These are phyloP conservation scores for Arachis hypogaea DNA, from an alignment of 306 rosid genomes.

Conservation along the genomic window DNA sequence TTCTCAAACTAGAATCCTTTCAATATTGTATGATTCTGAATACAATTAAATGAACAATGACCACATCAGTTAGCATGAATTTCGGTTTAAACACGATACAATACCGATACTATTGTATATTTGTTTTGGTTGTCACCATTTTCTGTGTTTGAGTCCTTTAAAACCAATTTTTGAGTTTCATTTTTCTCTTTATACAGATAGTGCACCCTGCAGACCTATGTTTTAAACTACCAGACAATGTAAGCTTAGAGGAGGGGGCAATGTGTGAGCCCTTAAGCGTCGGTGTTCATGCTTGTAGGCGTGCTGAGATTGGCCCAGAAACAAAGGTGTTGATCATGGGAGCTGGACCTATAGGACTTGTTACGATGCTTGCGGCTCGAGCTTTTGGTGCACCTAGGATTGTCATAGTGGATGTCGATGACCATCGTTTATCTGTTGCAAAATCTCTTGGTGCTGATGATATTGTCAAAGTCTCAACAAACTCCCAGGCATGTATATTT, in stretches of 20 bases:
- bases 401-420: conserved; percentile 76
- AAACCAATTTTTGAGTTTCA: conserved; percentile 27
- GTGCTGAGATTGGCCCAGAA: conserved; percentile 84
- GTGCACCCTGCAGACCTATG: conserved; percentile 93
- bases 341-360: conserved; percentile 96
- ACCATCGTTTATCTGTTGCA: conserved; percentile 77
- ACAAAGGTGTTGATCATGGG: conserved; percentile 83
- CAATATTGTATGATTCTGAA: neutral
- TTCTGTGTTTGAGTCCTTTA: neutral
- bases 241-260: conserved; percentile 94
- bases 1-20: conserved; percentile 29
- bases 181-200: conserved; percentile 48
- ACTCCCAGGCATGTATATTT: conserved; percentile 51
- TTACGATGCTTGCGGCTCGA: conserved; percentile 81
- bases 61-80: neutral
- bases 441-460: conserved; percentile 81
- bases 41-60: conserved; percentile 4
- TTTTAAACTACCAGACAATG: conserved; percentile 80
- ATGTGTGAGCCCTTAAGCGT: conserved; percentile 96
- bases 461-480: conserved; percentile 68
- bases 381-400: conserved; percentile 84
- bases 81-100: neutral
- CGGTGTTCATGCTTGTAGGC: conserved; percentile 92
- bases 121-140: neutral
- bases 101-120: neutral